These are phyloP conservation scores for Paecilomyces fulvus DNA, from an alignment of 2,329 filamentous ascomycete species.

Conservation along the genomic window DNA sequence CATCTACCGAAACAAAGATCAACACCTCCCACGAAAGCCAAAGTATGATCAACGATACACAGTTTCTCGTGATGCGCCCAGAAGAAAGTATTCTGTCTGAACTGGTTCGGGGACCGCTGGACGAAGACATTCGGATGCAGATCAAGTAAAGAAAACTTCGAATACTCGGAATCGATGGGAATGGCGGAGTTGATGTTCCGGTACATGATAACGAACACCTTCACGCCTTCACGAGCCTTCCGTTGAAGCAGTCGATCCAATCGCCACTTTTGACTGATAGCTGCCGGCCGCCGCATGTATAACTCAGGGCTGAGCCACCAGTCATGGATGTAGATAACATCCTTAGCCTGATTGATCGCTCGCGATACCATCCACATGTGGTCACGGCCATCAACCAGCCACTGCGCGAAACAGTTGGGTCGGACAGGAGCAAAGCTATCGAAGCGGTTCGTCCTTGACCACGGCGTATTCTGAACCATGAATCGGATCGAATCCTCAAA, in stretches of 20 bases:
- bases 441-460: conserved; percentile 78
- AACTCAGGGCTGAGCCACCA: conserved; percentile 98
- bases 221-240: conserved; percentile 91
- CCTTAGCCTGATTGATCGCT: conserved; percentile 91
- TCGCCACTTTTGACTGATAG: conserved; percentile 96
- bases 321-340: conserved; percentile 98
- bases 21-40: conserved; percentile 91
- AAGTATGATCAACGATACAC: conserved; percentile 91
- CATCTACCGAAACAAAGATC: conserved; percentile 95
- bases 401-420: conserved; percentile 79
- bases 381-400: conserved; percentile 92
- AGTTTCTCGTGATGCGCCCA: conserved; percentile 98
- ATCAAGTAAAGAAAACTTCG: conserved; percentile 91
- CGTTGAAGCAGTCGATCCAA: conserved; percentile 85
- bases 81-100: conserved; percentile 98
- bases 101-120: conserved; percentile 91
- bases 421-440: conserved; percentile 89
- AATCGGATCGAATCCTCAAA: conserved; percentile 87
- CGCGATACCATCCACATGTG: conserved; percentile 99
- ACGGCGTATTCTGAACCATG: conserved; percentile 75
- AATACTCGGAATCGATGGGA: conserved; percentile 96
- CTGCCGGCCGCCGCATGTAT: conserved; percentile 86
- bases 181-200: conserved; percentile 95
- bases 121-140: conserved; percentile 95
- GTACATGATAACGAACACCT: conserved; percentile 96